Evolutionary conservation across 2,329 filamentous ascomycete species (phyloP), one percentile per base, ranked within the genome.

Genomic region (Allantophomopsis lycopodina): DNA sequence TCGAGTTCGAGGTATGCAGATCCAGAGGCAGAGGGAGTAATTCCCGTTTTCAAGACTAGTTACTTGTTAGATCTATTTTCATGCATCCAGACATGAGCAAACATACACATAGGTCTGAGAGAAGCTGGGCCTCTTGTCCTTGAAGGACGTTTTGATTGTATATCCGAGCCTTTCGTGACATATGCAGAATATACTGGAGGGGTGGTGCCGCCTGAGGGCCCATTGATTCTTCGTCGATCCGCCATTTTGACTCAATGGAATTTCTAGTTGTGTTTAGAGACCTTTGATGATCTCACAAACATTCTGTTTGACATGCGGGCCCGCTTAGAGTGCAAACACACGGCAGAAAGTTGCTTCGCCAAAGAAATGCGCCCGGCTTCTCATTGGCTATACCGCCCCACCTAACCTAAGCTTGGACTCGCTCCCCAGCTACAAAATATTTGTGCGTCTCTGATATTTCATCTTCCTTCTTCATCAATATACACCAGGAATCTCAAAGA

Each of bases 1-100:
- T 73, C 72, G 37, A 80, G 63, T 54, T 83, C 85, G 40, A 89
- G 68, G 58, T 89, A 98, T 40, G 91, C 86, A 14, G 88, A 95
- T 12, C 91, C 91, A 37, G 86, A 91, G 11, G 91, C 91, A 12
- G 89, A 93, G 14, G 91, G 89, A 1, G 91, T 88, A 4, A 96
- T 74, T 17, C 87, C 87, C 7, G 89, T 95, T 59, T 91, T 87
- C 35, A 96, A 68, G 57, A 89, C 87, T 94, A 20, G 10, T 51
- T 37, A 39, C 37, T 35, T 48, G 38, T 40, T 32, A 35, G 40
- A 23, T 47, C 7, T 14, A 21, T 31, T 14, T 35, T 39, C 14
- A 2, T 28, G 32, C n/a, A 16, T 37, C 17, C 36, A 36, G 23
- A n/a, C 35, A 16, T n/a, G 33, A 36, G 16, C 5, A 31, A 18